phyloP scores from a whole-genome alignment of 495 filamentous ascomycete genomes.

The Hypoxylon perforatum region DNA sequence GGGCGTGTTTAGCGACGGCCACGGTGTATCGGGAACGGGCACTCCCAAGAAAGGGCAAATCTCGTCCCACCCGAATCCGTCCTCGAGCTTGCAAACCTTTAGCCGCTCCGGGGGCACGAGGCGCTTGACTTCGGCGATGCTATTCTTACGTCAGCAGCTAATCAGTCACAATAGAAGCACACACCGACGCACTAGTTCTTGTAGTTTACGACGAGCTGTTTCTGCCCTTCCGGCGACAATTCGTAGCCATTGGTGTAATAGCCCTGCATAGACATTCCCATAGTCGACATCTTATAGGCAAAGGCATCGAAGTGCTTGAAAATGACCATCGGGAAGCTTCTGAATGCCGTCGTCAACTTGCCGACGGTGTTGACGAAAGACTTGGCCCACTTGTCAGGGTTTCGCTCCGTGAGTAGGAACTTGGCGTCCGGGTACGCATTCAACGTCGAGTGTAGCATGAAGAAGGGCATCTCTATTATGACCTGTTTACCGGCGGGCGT shows the following conservation, averaged over 20 bases:
- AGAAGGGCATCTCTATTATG: slow-evolving; percentile 47
- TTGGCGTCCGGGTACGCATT: slow-evolving; percentile 49
- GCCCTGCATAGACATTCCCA: not conserved
- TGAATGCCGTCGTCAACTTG: not conserved
- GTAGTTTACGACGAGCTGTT: slow-evolving; percentile 40
- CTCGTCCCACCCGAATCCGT: slow-evolving; percentile 49
- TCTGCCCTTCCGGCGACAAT: slow-evolving; percentile 23
- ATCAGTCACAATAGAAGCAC: not conserved
- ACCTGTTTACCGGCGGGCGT: slow-evolving; percentile 16
- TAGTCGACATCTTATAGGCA: slow-evolving; percentile 13
- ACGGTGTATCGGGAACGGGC: slow-evolving; percentile 41
- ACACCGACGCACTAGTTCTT: slow-evolving; percentile 40
- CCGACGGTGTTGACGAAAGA: slow-evolving; percentile 40
- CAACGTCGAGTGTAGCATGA: slow-evolving; percentile 38
- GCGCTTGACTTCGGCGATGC: slow-evolving; percentile 47
- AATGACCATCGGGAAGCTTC: slow-evolving; percentile 34
- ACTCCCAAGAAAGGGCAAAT: slow-evolving; percentile 45
- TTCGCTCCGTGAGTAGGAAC: slow-evolving; percentile 47
- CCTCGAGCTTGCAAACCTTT: slow-evolving; percentile 44
- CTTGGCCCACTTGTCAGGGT: slow-evolving; percentile 48
- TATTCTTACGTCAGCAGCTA: slow-evolving; percentile 17
- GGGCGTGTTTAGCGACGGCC: slow-evolving; percentile 39
- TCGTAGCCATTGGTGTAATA: slow-evolving; percentile 40
- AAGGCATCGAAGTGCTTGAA: slow-evolving; percentile 38
- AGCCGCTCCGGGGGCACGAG: slow-evolving; percentile 44